Base-by-base conservation (phyloP, 495 filamentous ascomycete genomes). In the Aspergillus ostianus region DNA sequence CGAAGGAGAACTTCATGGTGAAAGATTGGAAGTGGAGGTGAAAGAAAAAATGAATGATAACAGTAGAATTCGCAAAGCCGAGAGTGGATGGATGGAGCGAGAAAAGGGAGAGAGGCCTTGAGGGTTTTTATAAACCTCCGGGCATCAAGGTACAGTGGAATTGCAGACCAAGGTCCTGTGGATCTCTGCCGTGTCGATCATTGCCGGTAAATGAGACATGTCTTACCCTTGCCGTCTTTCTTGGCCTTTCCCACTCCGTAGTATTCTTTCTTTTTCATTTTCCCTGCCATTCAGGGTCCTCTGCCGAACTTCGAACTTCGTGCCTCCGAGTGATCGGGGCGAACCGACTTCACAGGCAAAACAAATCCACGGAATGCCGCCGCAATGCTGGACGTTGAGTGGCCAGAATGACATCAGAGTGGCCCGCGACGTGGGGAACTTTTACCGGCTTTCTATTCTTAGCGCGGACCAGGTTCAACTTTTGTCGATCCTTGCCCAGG, bases 1-100 rank as follows among this genome's bases (percentile, higher is more conserved):
- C 61, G 29, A 71, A 44, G 12, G 67, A 64, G 66, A 74, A 72
- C 57, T 71, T 74, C 71, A 74, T 72, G 60, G 56, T 68, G 56
- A 81, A 74, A 41, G 36, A 41, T 41, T 41, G 36, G 36, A 41
- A 15, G 36, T 41, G 13, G 15, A 15, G 13, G 13, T 41, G 9
- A 17, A 12, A 41, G 36, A 15, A 17, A 13, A 17, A 15, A 15
- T 4, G 13, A 15, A 12, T 15, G 36, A 26, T 26, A 26, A 26
- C 23, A 26, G 23, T 41, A 41, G 10, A 15, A 32, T 7, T 7
- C 29, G 1, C 29, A 32, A 32, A 41, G 36, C 13, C 13, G 36
- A 17, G 4, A 15, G 36, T 15, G 36, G 4, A 41, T 15, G 36
- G 36, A 7, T 32, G 13, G 36, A 17, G 13, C 6, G 12, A 15